Conservation (phyloP, 495 filamentous ascomycete genomes). For the Parathielavia appendiculata region DNA sequence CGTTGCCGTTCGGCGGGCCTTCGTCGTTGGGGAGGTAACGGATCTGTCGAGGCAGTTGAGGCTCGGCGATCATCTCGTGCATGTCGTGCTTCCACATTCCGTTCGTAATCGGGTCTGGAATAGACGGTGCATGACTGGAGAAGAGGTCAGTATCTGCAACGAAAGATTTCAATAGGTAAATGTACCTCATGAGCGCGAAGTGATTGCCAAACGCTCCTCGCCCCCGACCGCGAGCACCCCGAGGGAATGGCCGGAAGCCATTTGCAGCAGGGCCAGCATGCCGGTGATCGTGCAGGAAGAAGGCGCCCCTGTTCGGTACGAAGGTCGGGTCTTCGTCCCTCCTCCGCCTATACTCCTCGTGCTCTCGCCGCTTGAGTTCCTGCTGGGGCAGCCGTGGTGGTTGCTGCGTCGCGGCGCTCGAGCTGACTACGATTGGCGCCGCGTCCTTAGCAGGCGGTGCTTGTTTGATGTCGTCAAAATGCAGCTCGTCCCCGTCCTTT, state of each 20-base stretch:
- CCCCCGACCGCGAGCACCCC: constrained; percentile 49
- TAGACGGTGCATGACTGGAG: constrained; percentile 42
- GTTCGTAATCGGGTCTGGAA: constrained; percentile 55
- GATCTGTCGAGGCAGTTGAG: constrained; percentile 33
- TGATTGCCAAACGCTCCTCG: constrained; percentile 48
- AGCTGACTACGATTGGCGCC: constrained; percentile 46
- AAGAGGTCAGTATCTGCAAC: constrained; percentile 31
- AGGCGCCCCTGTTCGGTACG: constrained; percentile 88
- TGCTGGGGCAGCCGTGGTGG: constrained; percentile 48
- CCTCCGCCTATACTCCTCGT: constrained; percentile 84
- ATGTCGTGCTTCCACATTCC: constrained; percentile 91
- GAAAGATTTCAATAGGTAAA: background rate
- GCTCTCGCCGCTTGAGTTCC: constrained; percentile 72
- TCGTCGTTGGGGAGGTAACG: constrained; percentile 36
- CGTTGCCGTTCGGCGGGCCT: constrained; percentile 43
- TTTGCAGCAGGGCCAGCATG: constrained; percentile 68
- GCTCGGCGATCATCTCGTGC: constrained; percentile 70
- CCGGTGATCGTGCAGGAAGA: constrained; percentile 96
- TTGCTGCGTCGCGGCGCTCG: constrained; percentile 29
- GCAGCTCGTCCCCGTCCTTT: constrained; percentile 51
- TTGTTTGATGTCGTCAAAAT: constrained; percentile 58
- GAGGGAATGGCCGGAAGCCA: constrained; percentile 65
- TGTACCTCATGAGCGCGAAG: constrained; percentile 57
- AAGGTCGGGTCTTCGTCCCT: constrained; percentile 88
- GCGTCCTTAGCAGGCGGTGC: constrained; percentile 29